phyloP scores from a whole-genome alignment of 768 basidiomycete genomes.

The Multifurca ochricompacta region DNA sequence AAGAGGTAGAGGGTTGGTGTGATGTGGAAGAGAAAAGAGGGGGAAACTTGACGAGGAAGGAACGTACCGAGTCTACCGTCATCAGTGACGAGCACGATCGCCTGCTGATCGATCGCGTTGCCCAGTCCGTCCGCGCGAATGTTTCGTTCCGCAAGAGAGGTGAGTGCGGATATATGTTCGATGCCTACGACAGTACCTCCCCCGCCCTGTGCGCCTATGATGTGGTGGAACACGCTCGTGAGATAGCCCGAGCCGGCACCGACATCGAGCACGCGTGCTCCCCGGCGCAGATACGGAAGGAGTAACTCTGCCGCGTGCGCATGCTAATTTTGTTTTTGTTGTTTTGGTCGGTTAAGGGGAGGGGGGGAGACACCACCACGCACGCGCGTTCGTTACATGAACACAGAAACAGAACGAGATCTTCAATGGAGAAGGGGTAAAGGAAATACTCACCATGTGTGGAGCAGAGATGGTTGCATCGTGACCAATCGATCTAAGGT shows the following conservation, averaged over 20 bases:
- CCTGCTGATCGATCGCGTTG: conserved; percentile 40
- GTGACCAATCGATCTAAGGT: conserved; percentile 51
- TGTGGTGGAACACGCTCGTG: conserved; percentile 69
- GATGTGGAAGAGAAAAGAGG: neutral
- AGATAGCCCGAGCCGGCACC: conserved; percentile 88
- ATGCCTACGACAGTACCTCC: conserved; percentile 71
- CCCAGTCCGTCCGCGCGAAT: conserved; percentile 58
- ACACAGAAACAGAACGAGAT: no score
- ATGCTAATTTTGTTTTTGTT: conserved; percentile 42
- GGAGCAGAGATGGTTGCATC: conserved; percentile 94
- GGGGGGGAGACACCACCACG: no score
- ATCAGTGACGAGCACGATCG: conserved; percentile 58
- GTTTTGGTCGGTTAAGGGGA: neutral
- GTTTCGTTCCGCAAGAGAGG: conserved; percentile 62
- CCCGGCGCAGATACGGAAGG: conserved; percentile 60
- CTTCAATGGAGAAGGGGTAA: no score
- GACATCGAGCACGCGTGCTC: conserved; percentile 77
- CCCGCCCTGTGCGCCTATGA: conserved; percentile 40
- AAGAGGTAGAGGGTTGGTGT: no score
- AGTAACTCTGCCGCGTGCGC: conserved; percentile 80
- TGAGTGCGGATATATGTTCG: conserved; percentile 81
- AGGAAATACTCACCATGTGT: conserved; percentile 39
- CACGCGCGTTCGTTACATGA: no score
- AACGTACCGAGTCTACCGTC: conserved; percentile 71
- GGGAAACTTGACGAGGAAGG: neutral